A percentile compares a stretch with the other conserved stretches of the same genome.
These are phyloP conservation scores for Carex parvula DNA, from an alignment of 176 grass and related monocot species.

Conservation along the genomic window DNA sequence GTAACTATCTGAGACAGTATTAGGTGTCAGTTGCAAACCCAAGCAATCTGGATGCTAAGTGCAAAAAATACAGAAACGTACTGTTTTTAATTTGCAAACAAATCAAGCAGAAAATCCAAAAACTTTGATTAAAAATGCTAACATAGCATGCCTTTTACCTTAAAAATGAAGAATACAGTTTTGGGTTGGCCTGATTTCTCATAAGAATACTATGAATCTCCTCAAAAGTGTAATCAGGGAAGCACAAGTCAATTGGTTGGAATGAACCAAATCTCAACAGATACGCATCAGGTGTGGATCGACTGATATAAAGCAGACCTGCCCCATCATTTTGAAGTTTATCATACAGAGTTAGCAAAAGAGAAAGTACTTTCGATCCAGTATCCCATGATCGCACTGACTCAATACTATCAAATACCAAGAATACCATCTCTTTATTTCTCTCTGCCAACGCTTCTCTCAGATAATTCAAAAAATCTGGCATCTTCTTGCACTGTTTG, in stretches of 20 bases:
- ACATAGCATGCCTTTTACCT: slow-evolving; percentile 33
- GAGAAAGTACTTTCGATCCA: slow-evolving; percentile 38
- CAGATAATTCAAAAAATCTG: slow-evolving; percentile 63
- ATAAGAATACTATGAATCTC: slow-evolving; percentile 63
- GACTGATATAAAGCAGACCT: slow-evolving; percentile 79
- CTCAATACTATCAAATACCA: slow-evolving; percentile 85
- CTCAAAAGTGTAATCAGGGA: slow-evolving; percentile 78
- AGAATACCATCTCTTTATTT: slow-evolving; percentile 44
- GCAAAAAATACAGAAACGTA: neutral
- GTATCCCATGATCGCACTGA: slow-evolving; percentile 68
- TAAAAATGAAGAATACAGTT: slow-evolving; percentile 70
- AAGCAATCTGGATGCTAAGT: neutral
- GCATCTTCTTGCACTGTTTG: slow-evolving; percentile 51
- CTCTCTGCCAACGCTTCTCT: slow-evolving; percentile 41
- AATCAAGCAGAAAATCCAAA: neutral
- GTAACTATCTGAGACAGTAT: neutral
- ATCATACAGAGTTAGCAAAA: slow-evolving; percentile 62
- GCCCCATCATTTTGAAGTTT: slow-evolving; percentile 49
- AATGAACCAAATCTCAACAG: slow-evolving; percentile 66
- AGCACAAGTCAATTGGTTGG: slow-evolving; percentile 60
- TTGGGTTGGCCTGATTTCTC: slow-evolving; percentile 51
- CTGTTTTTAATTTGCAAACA: neutral
- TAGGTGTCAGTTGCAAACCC: neutral
- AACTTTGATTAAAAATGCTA: slow-evolving; percentile 9
- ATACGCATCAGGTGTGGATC: slow-evolving; percentile 59